These are phyloP conservation scores for Torulaspora gathmanii DNA, from an alignment of 805 yeast genomes.

Conservation along the genomic window DNA sequence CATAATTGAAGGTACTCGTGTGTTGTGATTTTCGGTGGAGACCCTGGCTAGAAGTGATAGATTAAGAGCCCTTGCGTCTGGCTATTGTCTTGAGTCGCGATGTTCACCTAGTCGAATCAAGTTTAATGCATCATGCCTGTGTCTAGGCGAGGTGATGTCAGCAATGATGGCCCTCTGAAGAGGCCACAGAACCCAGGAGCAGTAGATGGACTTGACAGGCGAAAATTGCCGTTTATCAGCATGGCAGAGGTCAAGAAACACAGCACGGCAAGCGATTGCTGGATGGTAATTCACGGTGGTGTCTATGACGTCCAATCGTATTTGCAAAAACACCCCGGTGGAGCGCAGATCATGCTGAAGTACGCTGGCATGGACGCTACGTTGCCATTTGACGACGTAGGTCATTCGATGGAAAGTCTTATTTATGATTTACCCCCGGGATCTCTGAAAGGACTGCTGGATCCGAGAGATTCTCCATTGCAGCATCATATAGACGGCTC, in stretches of 20 bases:
- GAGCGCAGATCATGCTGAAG: slow-evolving; percentile 22
- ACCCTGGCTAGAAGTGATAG: neutral
- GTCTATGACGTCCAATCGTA: slow-evolving; percentile 25
- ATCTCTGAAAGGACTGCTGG: slow-evolving; percentile 47
- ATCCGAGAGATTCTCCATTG: slow-evolving; percentile 26
- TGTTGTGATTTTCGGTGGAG: no score
- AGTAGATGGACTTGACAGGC: neutral
- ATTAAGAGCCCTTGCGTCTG: neutral
- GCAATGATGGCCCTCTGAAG: neutral
- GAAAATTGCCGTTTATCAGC: slow-evolving; percentile 8
- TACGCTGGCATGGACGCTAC: slow-evolving; percentile 29
- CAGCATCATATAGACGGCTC: neutral
- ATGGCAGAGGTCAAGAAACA: slow-evolving; percentile 19
- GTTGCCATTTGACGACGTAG: slow-evolving; percentile 26
- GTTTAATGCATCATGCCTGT: neutral
- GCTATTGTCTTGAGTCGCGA: neutral
- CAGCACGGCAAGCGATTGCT: slow-evolving; percentile 19
- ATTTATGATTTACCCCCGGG: slow-evolving; percentile 45
- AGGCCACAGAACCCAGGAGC: neutral
- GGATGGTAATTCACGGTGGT: slow-evolving; percentile 25
- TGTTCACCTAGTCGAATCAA: neutral
- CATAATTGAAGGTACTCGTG: no score
- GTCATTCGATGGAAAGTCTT: slow-evolving; percentile 33
- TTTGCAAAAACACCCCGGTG: slow-evolving; percentile 28
- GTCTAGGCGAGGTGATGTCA: neutral